Base-by-base conservation (phyloP, 202 grass and related monocot species). In the Zoysia matrella region DNA sequence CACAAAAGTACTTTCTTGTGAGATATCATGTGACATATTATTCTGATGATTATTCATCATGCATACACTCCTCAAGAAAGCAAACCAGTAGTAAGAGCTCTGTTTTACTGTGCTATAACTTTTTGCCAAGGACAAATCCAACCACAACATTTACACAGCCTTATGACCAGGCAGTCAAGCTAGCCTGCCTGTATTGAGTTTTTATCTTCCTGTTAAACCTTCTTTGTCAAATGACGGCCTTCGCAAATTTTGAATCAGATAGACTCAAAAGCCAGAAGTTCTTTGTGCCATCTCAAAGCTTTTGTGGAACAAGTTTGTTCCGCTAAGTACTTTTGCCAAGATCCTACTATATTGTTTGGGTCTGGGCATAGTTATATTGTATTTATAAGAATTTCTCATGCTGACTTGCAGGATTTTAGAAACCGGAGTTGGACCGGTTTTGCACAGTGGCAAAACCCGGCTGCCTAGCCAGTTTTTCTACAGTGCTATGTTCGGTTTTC, bases 221-320 rank as follows among this genome's bases (percentile, higher is more conserved):
- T 70, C 10, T 47, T 36, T 3, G 47, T 11, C 40, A 68, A 66
- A 69, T 36, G 58, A 60, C 30, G 47, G 7, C 14, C 11, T 62
- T 3, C 40, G 11, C 8, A 62, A 5, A 69, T 52, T n/a, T 75
- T n/a, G 22, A 56, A 69, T 60, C 63, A 75, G 8, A 74, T 61
- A 69, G 53, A 40, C 44, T 75, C 14, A 3, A 54, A 69, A 86
- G 30, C 68, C 30, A 36, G 30, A 36, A 36, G 30, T 1, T 11
- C 46, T 77, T 84, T 63, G 3, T 71, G 48, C 48, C 56, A 47
- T 48, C 7, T 7, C n/a, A 86, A 62, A 63, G 47, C 45, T 75
- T 75, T 81, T 60, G 16, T 43, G 52, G 39, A 47, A 75, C 67
- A 36, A 61, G 10, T 18, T 12, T 22, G 7, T 1, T 51, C 52